Conservation (phyloP, 495 filamentous ascomycete genomes). For the Tuber calosporum region DNA sequence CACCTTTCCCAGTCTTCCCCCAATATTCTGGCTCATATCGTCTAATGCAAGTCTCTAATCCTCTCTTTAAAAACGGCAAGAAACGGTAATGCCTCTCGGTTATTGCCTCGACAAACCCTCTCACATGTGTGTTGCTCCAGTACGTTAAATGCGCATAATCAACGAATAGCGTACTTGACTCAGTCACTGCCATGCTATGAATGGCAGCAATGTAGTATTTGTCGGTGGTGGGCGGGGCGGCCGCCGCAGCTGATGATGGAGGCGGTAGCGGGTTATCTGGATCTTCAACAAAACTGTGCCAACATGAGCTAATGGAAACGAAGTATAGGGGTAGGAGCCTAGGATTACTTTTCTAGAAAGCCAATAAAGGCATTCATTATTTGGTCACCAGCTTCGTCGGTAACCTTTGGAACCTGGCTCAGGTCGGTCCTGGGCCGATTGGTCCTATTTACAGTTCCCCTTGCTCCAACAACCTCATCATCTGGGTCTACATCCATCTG, state of each 20-base stretch:
- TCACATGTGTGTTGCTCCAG: constrained; percentile 52
- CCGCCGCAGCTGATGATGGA: constrained; percentile 47
- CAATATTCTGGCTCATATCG: constrained; percentile 91
- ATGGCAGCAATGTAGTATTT: constrained; percentile 97
- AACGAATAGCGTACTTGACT: constrained; percentile 92
- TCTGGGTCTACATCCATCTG: constrained; percentile 41
- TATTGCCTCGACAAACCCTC: constrained; percentile 75
- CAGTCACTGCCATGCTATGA: constrained; percentile 73
- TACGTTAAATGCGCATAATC: constrained; percentile 77
- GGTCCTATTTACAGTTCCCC: constrained; percentile 29
- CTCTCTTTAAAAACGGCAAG: constrained; percentile 81
- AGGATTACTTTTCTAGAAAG: constrained; percentile 71
- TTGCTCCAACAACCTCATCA: constrained; percentile 38
- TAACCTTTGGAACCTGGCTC: constrained; percentile 67
- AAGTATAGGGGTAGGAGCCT: neutral
- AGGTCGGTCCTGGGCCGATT: constrained; percentile 35
- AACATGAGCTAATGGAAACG: constrained; percentile 22
- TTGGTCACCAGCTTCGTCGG: constrained; percentile 77
- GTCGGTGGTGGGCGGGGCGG: constrained; percentile 51
- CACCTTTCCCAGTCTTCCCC: constrained; percentile 38
- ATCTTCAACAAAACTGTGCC: constrained; percentile 64
- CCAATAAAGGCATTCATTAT: constrained; percentile 79
- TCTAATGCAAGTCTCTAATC: constrained; percentile 83
- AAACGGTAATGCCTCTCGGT: constrained; percentile 90
- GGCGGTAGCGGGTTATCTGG: constrained; percentile 64